Evolutionary conservation across 164 flowering plant genomes (phyloP).

Genomic region (Berberis thunbergii): DNA sequence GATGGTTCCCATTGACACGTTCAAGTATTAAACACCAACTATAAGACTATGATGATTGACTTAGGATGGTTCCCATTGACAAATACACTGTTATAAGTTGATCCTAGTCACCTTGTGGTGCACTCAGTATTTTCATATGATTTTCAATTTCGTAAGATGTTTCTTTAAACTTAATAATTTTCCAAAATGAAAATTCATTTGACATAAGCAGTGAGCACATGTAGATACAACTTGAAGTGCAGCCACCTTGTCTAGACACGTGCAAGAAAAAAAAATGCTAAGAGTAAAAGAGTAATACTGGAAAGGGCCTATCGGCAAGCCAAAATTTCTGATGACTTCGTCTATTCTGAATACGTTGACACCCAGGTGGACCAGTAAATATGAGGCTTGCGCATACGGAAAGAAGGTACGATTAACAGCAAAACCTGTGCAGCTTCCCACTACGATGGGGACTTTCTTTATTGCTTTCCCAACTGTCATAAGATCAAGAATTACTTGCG

Average conservation of each 20-base stretch:
- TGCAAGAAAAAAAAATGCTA: not conserved
- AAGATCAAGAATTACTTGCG: slow-evolving; percentile 92
- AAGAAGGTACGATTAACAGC: slow-evolving; percentile 94
- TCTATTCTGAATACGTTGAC: slow-evolving; percentile 88
- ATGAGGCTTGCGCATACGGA: slow-evolving; percentile 79
- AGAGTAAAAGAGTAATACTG: slow-evolving; percentile 48
- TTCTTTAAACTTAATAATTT: too few relatives aligned
- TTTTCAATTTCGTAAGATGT: too few relatives aligned
- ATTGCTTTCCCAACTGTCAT: slow-evolving; percentile 80
- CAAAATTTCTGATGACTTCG: slow-evolving; percentile 65
- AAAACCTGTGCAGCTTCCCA: slow-evolving; percentile 95
- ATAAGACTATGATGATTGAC: too few relatives aligned
- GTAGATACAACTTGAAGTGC: not conserved
- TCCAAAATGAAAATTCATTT: too few relatives aligned
- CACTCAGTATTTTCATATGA: too few relatives aligned
- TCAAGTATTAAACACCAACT: too few relatives aligned
- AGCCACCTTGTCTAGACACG: not conserved
- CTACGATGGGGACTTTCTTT: slow-evolving; percentile 90
- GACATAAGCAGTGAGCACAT: not conserved
- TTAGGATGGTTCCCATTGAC: too few relatives aligned
- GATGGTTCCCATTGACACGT: too few relatives aligned
- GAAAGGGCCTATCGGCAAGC: slow-evolving; percentile 94
- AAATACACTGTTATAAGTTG: too few relatives aligned
- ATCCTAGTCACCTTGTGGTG: too few relatives aligned
- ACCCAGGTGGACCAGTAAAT: slow-evolving; percentile 59